Conservation (phyloP, 495 filamentous ascomycete genomes). For the Evansstolkia leycettana region DNA sequence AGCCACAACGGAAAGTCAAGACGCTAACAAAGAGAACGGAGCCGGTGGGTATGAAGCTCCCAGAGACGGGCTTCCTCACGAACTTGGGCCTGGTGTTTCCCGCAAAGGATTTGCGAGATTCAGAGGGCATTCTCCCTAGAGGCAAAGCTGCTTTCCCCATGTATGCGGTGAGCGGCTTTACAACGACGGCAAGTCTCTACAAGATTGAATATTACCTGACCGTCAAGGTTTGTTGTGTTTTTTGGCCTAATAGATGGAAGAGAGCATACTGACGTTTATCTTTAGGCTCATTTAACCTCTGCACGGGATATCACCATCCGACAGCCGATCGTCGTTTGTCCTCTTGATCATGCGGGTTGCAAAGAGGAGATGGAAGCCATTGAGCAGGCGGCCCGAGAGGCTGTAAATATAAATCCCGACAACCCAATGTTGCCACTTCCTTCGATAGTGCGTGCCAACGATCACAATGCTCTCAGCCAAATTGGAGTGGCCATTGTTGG, state of each 20-base stretch:
- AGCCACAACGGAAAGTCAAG: slow-evolving; percentile 84
- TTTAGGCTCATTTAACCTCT: slow-evolving; percentile 77
- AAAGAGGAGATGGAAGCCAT: slow-evolving; percentile 98
- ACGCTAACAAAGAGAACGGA: slow-evolving; percentile 76
- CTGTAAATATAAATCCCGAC: slow-evolving; percentile 69
- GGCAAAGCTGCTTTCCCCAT: slow-evolving; percentile 80
- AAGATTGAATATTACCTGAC: slow-evolving; percentile 96
- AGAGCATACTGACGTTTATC: slow-evolving; percentile 3
- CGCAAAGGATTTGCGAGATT: slow-evolving; percentile 75
- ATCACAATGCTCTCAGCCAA: slow-evolving; percentile 60
- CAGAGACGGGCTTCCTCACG: slow-evolving; percentile 78
- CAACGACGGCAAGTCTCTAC: slow-evolving; percentile 86
- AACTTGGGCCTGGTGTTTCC: slow-evolving; percentile 88
- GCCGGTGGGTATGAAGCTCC: slow-evolving; percentile 64
- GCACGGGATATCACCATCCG: slow-evolving; percentile 83
- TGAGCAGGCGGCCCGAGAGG: slow-evolving; percentile 87
- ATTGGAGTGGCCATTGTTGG: slow-evolving; percentile 80
- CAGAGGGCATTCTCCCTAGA: slow-evolving; percentile 76
- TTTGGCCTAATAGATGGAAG: not conserved
- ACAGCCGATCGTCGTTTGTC: slow-evolving; percentile 92
- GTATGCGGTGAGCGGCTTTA: slow-evolving; percentile 81
- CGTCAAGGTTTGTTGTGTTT: slow-evolving; percentile 59
- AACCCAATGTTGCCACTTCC: slow-evolving; percentile 81
- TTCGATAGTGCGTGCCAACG: slow-evolving; percentile 65
- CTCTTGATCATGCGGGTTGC: slow-evolving; percentile 86